Percentiles rank a stretch among this genome's conserved stretches.
Evolutionary conservation across 1,139 yeast genomes (phyloP).

Genomic region (Yamadazyma aaseri): DNA sequence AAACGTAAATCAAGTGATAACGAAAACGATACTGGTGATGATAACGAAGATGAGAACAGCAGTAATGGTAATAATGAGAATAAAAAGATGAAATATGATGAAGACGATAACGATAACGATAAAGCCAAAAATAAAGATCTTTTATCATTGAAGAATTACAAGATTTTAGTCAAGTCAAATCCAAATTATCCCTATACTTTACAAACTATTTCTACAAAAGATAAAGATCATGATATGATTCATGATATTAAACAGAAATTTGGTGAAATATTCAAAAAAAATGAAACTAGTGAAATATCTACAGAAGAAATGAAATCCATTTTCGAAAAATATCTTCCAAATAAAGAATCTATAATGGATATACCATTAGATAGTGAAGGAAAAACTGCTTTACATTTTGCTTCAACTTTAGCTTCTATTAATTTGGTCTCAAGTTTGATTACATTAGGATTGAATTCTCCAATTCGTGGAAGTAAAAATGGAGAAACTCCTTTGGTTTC

Average conservation of each 20-base stretch:
- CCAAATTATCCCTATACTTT: slow-evolving; percentile 52
- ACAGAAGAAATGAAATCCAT: slow-evolving; percentile 32
- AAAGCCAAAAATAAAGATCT: background rate
- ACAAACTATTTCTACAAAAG: slow-evolving; percentile 47
- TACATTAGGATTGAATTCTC: slow-evolving; percentile 36
- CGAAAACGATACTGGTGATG: background rate
- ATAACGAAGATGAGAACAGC: background rate
- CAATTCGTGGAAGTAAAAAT: slow-evolving; percentile 39
- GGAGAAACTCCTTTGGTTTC: slow-evolving; percentile 47
- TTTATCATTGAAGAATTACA: slow-evolving; percentile 13
- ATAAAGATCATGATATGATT: slow-evolving; percentile 32
- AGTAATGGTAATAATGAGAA: background rate
- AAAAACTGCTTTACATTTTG: slow-evolving; percentile 48
- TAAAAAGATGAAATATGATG: background rate
- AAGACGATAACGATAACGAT: background rate
- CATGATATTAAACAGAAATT: slow-evolving; percentile 56
- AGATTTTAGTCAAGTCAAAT: slow-evolving; percentile 18
- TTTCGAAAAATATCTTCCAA: slow-evolving; percentile 21
- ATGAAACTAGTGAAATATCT: slow-evolving; percentile 32
- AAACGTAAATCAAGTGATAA: slow-evolving; percentile 16
- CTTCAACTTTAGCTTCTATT: slow-evolving; percentile 42
- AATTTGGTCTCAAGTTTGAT: slow-evolving; percentile 38
- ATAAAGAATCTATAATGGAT: slow-evolving; percentile 21
- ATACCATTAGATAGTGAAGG: slow-evolving; percentile 43
- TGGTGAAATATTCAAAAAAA: slow-evolving; percentile 46